Percentiles rank a stretch among this genome's conserved stretches.
Conservation (phyloP, 371 early-diverging fungal genomes). For the Haplosporangium sp. region DNA sequence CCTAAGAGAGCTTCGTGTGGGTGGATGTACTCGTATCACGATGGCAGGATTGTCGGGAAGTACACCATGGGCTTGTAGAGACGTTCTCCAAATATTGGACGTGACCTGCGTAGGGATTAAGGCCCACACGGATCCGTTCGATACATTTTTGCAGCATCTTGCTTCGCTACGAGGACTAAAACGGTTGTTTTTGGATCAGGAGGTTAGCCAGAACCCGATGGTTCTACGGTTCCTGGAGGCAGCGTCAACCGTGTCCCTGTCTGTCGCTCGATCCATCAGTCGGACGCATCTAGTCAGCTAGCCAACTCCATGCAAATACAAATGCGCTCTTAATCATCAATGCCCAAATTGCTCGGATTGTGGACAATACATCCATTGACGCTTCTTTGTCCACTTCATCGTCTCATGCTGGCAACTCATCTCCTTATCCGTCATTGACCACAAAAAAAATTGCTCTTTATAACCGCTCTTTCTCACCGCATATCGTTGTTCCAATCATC, state of each 20-base stretch:
- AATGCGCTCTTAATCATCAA: too few species aligned
- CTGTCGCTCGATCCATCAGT: neutral
- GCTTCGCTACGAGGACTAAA: conserved; percentile 17
- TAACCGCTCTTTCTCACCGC: too few species aligned
- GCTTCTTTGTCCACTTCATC: too few species aligned
- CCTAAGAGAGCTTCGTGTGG: conserved; percentile 10
- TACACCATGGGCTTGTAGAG: conserved; percentile 16
- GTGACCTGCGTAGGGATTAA: conserved; percentile 28
- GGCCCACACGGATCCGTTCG: conserved; percentile 12
- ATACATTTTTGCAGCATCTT: conserved; percentile 13
- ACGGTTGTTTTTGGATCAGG: conserved; percentile 19
- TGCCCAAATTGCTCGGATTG: too few species aligned
- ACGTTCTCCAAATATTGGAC: conserved; percentile 17
- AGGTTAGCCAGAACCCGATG: conserved; percentile 3
- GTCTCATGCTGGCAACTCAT: too few species aligned
- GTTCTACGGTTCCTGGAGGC: conserved; percentile 2
- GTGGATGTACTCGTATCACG: conserved; percentile 22
- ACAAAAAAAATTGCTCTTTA: too few species aligned
- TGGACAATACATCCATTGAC: too few species aligned
- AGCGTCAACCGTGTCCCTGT: neutral
- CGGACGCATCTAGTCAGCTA: too few species aligned
- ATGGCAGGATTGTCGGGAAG: conserved; percentile 16
- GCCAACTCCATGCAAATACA: too few species aligned
- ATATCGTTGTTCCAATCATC: too few species aligned
- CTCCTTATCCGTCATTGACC: too few species aligned